A percentile compares a stretch with the other conserved stretches of the same genome.
Conservation (phyloP, 2,329 filamentous ascomycete genomes). For the Kalaharituber pfeilii region DNA sequence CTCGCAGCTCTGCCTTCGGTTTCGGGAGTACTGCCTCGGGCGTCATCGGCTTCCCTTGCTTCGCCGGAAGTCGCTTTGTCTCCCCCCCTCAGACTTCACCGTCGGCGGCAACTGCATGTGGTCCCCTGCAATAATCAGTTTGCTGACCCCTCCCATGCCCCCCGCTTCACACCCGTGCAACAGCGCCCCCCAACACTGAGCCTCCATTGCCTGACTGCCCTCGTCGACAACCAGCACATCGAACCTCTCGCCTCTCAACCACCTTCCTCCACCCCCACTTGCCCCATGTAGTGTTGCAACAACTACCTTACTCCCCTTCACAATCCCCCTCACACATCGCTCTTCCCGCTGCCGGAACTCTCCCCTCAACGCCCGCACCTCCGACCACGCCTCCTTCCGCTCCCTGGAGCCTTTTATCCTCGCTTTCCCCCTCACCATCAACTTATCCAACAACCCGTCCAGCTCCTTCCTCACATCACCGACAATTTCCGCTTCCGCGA, state of each 20-base stretch:
- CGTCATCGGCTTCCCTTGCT: not conserved
- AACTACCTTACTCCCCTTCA: slow-evolving; percentile 67
- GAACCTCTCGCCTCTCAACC: slow-evolving; percentile 63
- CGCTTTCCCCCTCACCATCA: slow-evolving; percentile 33
- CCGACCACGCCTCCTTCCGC: slow-evolving; percentile 61
- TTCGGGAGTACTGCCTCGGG: not conserved
- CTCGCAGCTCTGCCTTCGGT: slow-evolving; percentile 24
- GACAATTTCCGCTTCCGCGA: slow-evolving; percentile 75
- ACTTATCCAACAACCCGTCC: slow-evolving; percentile 74
- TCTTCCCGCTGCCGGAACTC: slow-evolving; percentile 77
- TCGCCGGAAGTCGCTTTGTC: slow-evolving; percentile 20
- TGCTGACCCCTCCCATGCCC: slow-evolving; percentile 31
- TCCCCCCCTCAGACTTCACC: slow-evolving; percentile 52
- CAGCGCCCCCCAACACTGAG: slow-evolving; percentile 90
- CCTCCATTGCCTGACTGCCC: slow-evolving; percentile 85
- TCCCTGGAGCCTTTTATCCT: slow-evolving; percentile 45
- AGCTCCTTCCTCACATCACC: slow-evolving; percentile 82
- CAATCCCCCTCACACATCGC: slow-evolving; percentile 58
- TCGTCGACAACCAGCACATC: slow-evolving; percentile 94
- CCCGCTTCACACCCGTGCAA: slow-evolving; percentile 37
- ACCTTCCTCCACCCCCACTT: slow-evolving; percentile 51
- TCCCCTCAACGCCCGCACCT: slow-evolving; percentile 68
- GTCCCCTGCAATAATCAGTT: slow-evolving; percentile 82
- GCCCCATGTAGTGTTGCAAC: slow-evolving; percentile 74
- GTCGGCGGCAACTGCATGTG: slow-evolving; percentile 89